Base-by-base conservation (phyloP, 2,329 filamentous ascomycete genomes). In the Fusarium fracticaudum region DNA sequence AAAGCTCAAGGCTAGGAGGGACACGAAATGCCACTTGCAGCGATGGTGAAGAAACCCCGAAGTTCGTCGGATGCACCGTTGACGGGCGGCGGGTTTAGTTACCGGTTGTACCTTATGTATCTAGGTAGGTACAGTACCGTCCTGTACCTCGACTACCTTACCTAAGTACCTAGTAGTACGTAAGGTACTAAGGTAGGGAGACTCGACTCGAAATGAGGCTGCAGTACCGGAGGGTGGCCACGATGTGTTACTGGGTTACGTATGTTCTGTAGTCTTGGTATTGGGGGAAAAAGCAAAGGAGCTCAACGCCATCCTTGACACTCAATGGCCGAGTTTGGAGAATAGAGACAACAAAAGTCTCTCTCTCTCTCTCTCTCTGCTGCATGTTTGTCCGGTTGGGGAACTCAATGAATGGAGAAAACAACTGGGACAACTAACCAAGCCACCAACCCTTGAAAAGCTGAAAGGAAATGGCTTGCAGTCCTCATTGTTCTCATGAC, bases 251-350 rank as follows among this genome's bases (percentile, higher is more conserved):
- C 53, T 73, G 48, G 60, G 38, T 51, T 60, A 50, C 40, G 31
- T 66, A 47, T 50, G 29, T 48, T 31, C 20, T 22, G 26, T 50
- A n/a, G 29, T 33, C 29, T 51, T 51, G 31, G 68, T 53, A 48
- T 74, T 73, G 20, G 10, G 12, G 59, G 48, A 43, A 73, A 73
- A 75, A 75, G 72, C 69, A 75, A 74, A 69, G 64, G 67, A 59
- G 58, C 53, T 63, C 58, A 75, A 53, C 43, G 45, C 40, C 51
- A 43, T 48, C 41, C 31, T 41, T 43, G 26, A n/a, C 26, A 29
- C 29, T 55, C 37, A 66, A 65, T 60, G 59, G 66, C 22, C 35
- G 31, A 38, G 35, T 38, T 48, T 62, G 20, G 45, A 69, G 45
- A 38, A 37, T 26, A 44, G 55, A 57, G 40, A 62, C 53, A 69